Evolutionary conservation across 768 basidiomycete genomes (phyloP).

Genomic region (Collybia sp.): DNA sequence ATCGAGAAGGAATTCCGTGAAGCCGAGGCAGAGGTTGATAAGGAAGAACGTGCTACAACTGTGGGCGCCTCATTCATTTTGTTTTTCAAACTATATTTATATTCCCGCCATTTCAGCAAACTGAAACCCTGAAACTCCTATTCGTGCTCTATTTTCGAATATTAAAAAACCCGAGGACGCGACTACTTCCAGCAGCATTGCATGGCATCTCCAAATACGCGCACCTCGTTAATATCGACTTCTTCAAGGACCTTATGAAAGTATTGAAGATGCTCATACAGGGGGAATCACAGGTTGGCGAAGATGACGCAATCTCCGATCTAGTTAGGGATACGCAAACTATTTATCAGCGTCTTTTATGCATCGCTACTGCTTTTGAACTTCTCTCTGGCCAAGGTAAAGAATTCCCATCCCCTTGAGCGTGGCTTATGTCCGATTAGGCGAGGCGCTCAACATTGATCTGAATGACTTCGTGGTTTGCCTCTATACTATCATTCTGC

Average conservation of each 20-base stretch:
- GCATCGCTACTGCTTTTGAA: slow-evolving; percentile 96
- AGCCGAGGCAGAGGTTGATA: slow-evolving; percentile 90
- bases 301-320: slow-evolving; percentile 20
- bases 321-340: slow-evolving; percentile 31
- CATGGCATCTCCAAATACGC: slow-evolving; percentile 92
- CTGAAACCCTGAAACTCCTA: slow-evolving; percentile 94
- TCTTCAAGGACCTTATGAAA: slow-evolving; percentile 92
- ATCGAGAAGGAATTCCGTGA: slow-evolving; percentile 91
- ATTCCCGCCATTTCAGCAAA: slow-evolving; percentile 58
- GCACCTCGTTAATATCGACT: slow-evolving; percentile 96
- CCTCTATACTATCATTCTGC: slow-evolving; percentile 78
- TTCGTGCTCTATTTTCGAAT: slow-evolving; percentile 97
- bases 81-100: slow-evolving; percentile 1
- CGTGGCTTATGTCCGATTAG: slow-evolving; percentile 32
- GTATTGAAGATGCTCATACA: slow-evolving; percentile 77
- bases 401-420: slow-evolving; percentile 10
- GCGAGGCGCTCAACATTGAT: slow-evolving; percentile 97
- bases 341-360: slow-evolving; percentile 54
- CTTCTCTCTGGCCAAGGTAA: slow-evolving; percentile 92
- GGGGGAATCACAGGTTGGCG: slow-evolving; percentile 39
- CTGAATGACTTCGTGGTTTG: slow-evolving; percentile 81
- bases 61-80: slow-evolving; percentile 40
- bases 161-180: slow-evolving; percentile 78
- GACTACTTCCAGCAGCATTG: slow-evolving; percentile 81
- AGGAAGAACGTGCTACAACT: slow-evolving; percentile 78